Conservation (phyloP, 352 stramenopile species). For the Phytophthora fragariae region DNA sequence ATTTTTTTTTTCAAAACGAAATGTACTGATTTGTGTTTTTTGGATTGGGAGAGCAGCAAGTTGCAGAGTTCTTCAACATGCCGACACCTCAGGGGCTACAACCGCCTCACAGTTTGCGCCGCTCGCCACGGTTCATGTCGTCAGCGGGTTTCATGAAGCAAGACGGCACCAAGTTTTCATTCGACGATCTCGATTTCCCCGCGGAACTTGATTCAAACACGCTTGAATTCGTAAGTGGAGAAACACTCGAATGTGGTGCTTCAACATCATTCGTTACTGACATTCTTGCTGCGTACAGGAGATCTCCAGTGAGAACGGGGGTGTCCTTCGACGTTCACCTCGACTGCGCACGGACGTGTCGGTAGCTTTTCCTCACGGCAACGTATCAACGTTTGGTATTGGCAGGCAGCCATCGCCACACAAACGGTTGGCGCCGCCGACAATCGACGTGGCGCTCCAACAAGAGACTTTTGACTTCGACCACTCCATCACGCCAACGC, state of each 20-base stretch:
- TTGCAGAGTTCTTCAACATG: conserved; percentile 86
- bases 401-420: conserved; percentile 63
- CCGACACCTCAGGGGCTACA: conserved; percentile 70
- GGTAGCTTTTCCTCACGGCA: conserved; percentile 78
- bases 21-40: too few relatives aligned
- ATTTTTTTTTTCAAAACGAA: background rate
- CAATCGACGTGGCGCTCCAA: conserved; percentile 82
- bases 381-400: conserved; percentile 54
- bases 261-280: conserved; percentile 8
- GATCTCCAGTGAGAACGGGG: conserved; percentile 69
- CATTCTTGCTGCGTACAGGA: conserved; percentile 45
- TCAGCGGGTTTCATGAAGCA: conserved; percentile 71
- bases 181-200: conserved; percentile 84
- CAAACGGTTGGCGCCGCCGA: conserved; percentile 77
- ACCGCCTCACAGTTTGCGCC: conserved; percentile 71
- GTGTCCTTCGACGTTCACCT: conserved; percentile 76
- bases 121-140: conserved; percentile 80
- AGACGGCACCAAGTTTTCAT: conserved; percentile 86
- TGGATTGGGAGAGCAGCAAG: conserved; percentile 59
- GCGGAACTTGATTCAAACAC: conserved; percentile 74
- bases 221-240: conserved; percentile 76
- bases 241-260: background rate
- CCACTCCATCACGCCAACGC: conserved; percentile 85
- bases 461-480: conserved; percentile 90
- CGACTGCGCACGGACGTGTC: conserved; percentile 84